Conservation (phyloP, 805 yeast genomes). For the Spathaspora girioi region DNA sequence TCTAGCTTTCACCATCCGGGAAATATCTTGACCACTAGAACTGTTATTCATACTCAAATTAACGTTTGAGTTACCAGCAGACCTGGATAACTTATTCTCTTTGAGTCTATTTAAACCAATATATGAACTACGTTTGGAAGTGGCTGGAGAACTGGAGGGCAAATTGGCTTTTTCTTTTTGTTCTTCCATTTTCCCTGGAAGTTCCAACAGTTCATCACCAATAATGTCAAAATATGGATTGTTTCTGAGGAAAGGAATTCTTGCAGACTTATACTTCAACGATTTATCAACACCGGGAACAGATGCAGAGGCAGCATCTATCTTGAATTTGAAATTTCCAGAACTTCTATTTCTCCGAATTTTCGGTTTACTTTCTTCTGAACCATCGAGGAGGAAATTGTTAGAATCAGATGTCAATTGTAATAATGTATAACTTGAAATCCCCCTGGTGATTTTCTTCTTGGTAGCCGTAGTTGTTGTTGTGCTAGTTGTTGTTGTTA, state of each 20-base stretch:
- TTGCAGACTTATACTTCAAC: constrained; percentile 12
- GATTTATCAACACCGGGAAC: not conserved
- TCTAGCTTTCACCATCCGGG: not conserved
- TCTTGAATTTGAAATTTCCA: constrained; percentile 22
- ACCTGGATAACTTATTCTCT: constrained; percentile 20
- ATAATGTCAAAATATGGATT: constrained; percentile 24
- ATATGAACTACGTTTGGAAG: constrained; percentile 30
- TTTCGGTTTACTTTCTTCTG: not conserved
- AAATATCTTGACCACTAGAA: not conserved
- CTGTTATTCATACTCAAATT: constrained; percentile 3
- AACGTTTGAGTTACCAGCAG: constrained; percentile 14
- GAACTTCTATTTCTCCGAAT: constrained; percentile 11
- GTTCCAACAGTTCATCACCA: constrained; percentile 1
- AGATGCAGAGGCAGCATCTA: constrained; percentile 2
- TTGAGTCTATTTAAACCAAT: constrained; percentile 38
- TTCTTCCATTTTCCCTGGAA: not conserved
- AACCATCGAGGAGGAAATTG: constrained; percentile 8
- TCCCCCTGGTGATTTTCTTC: constrained; percentile 17
- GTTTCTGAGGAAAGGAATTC: constrained; percentile 17
- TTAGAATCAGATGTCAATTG: constrained; percentile 4
- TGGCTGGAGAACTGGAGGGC: constrained; percentile 26
- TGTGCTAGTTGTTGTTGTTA: constrained; percentile 1
- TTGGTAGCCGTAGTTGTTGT: not conserved
- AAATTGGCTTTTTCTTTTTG: constrained; percentile 27
- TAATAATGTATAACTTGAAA: constrained; percentile 13